Conservation (phyloP, 2,329 filamentous ascomycete species). For the Claviceps africana region DNA sequence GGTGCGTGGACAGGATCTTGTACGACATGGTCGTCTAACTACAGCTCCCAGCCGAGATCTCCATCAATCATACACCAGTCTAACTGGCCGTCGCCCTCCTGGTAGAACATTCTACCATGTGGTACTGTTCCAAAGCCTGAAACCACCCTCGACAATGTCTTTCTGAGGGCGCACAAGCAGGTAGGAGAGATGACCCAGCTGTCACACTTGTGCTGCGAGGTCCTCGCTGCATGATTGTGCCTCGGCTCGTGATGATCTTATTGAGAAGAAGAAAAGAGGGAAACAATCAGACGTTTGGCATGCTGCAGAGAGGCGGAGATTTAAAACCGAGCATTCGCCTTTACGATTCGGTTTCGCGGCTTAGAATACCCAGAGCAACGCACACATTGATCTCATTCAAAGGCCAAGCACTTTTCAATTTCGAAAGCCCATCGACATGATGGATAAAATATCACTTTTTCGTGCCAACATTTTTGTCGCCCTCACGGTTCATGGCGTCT, state of each 20-base stretch:
- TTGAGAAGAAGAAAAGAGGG: not conserved
- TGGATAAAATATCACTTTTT: not conserved
- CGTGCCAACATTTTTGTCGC: not conserved
- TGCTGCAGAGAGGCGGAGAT: not conserved
- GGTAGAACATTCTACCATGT: not conserved
- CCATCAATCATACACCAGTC: not conserved
- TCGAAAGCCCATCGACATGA: not conserved
- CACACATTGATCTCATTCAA: not conserved
- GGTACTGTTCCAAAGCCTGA: not conserved
- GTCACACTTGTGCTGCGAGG: constrained; percentile 1
- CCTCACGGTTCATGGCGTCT: not conserved
- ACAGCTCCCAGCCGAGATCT: not conserved
- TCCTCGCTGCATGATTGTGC: not conserved
- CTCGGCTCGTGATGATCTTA: not conserved
- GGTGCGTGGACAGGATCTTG: not conserved
- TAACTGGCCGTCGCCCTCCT: not conserved
- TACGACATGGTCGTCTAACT: not conserved
- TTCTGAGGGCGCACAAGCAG: not conserved
- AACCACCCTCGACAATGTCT: not conserved
- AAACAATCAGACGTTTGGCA: not conserved
- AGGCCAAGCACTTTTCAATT: not conserved
- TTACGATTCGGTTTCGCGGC: not conserved
- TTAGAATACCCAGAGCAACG: not conserved
- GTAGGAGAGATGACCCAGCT: not conserved
- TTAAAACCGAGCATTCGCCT: not conserved